phyloP scores from a whole-genome alignment of 495 filamentous ascomycete genomes.

The Trichoderma virens region DNA sequence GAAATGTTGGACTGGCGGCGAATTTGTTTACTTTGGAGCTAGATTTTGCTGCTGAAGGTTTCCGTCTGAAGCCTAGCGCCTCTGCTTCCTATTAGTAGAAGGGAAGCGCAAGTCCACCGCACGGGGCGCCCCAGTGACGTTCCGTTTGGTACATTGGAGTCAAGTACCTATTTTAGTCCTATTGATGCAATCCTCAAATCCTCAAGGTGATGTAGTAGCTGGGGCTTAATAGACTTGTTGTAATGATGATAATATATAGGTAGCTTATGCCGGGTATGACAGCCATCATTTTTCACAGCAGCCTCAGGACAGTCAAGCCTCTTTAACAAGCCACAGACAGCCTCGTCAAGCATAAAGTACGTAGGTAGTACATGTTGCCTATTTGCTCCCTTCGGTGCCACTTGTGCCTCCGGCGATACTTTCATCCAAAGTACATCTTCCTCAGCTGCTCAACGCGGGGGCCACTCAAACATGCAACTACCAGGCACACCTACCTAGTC shows the following conservation, averaged over 20 bases:
- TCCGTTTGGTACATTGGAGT: neutral
- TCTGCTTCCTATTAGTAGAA: neutral
- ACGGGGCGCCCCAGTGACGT: constrained; percentile 5
- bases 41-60: neutral
- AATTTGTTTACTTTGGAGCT: constrained; percentile 7
- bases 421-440: neutral
- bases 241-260: no score
- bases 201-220: no score
- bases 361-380: no score
- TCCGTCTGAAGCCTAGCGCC: neutral
- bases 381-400: neutral
- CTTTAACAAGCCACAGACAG: no score
- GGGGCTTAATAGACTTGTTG: no score
- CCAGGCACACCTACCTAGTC: neutral
- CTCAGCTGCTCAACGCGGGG: constrained; percentile 2
- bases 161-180: neutral
- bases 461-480: constrained; percentile 1
- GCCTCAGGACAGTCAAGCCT: no score
- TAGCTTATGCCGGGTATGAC: no score
- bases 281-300: no score
- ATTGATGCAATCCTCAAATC: neutral
- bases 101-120: neutral
- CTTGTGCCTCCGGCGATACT: neutral
- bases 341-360: no score
- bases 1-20: neutral